These are phyloP conservation scores for Irpex sp. DNA, from an alignment of 1,284 basidiomycete genomes.

Conservation along the genomic window DNA sequence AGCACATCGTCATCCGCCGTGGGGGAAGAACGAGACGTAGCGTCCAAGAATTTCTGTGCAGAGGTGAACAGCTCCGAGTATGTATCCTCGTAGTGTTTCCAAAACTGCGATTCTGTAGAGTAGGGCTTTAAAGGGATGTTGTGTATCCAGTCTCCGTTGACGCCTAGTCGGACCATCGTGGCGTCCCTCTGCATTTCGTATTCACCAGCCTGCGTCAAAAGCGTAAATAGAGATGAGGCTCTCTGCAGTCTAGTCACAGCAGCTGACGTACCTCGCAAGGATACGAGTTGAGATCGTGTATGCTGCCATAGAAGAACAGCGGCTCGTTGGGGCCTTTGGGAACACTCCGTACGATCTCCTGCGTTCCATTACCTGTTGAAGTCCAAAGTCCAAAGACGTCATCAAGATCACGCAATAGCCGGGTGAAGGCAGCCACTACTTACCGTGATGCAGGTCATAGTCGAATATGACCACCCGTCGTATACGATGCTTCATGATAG, in stretches of 20 bases:
- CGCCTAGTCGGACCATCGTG: slow-evolving; percentile 71
- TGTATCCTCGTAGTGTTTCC: slow-evolving; percentile 64
- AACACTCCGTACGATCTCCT: slow-evolving; percentile 86
- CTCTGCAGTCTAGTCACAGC: too few species aligned
- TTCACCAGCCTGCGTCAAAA: slow-evolving; percentile 65
- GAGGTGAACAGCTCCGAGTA: slow-evolving; percentile 68
- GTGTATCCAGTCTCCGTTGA: slow-evolving; percentile 87
- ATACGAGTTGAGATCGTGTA: slow-evolving; percentile 89
- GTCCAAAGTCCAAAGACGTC: neutral
- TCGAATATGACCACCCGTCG: slow-evolving; percentile 85
- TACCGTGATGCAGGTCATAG: slow-evolving; percentile 90
- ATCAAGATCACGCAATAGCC: neutral
- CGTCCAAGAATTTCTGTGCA: slow-evolving; percentile 71
- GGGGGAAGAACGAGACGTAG: slow-evolving; percentile 46
- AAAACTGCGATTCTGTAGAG: slow-evolving; percentile 72
- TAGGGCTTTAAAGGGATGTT: slow-evolving; percentile 88
- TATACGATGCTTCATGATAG: slow-evolving; percentile 80
- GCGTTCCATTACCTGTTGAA: slow-evolving; percentile 81
- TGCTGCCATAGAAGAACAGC: slow-evolving; percentile 80
- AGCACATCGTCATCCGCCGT: slow-evolving; percentile 54
- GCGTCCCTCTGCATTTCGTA: slow-evolving; percentile 76
- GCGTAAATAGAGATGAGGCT: too few species aligned
- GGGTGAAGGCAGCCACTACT: slow-evolving; percentile 7
- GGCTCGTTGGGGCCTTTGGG: slow-evolving; percentile 79
- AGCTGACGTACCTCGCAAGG: slow-evolving; percentile 74